Evolutionary conservation across 1,284 basidiomycete genomes (phyloP).

Genomic region (Rhodotorula sp.): DNA sequence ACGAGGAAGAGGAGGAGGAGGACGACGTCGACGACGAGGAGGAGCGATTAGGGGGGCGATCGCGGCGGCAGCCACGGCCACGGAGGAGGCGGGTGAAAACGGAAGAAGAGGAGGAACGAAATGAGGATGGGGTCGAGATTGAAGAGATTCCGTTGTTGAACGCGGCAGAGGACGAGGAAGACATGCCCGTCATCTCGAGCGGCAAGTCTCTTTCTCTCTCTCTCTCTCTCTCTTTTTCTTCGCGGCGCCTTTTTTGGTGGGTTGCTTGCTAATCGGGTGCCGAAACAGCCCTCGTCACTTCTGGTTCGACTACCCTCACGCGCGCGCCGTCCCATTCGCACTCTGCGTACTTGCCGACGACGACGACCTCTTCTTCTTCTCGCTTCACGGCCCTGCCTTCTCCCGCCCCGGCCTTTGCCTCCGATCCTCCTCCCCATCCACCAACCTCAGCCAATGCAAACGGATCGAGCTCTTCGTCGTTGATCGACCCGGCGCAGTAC

Average conservation of each 20-base stretch:
- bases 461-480: background rate
- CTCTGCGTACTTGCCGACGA: background rate
- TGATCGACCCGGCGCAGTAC: conserved; percentile 21
- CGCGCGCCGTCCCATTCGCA: background rate
- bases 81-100: background rate
- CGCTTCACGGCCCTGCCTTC: conserved; percentile 33
- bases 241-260: no score
- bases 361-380: conserved; percentile 15
- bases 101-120: no score
- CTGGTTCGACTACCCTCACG: background rate
- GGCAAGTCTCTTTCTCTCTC: conserved; percentile 9
- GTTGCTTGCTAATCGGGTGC: no score
- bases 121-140: conserved; percentile 33
- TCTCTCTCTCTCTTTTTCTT: no score
- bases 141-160: conserved; percentile 39
- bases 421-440: background rate
- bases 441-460: background rate
- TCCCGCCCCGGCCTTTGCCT: conserved; percentile 4
- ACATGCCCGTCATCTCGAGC: conserved; percentile 29
- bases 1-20: background rate
- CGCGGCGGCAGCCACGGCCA: background rate
- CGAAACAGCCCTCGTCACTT: conserved; percentile 8
- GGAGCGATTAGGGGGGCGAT: no score
- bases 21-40: conserved; percentile 42
- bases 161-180: conserved; percentile 15